A percentile compares a stretch with the other conserved stretches of the same genome.
Conservation (phyloP, 352 stramenopile species). For the Phytopythium chamaehyphon region DNA sequence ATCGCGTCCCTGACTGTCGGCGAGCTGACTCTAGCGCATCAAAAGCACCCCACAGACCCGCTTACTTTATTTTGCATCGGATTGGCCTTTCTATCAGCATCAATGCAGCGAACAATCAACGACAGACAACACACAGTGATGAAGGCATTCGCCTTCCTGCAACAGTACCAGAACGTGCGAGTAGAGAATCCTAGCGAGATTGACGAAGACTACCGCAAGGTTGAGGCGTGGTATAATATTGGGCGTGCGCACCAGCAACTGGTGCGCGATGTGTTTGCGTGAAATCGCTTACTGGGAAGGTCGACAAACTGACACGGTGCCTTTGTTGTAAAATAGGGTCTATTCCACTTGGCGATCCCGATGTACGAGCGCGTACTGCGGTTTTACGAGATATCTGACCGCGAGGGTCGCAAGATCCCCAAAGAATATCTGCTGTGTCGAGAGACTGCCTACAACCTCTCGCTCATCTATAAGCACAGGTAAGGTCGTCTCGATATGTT, state of each 20-base stretch:
- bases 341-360: conserved; percentile 83
- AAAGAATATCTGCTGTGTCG: conserved; percentile 69
- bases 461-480: conserved; percentile 87
- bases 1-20: conserved; percentile 81
- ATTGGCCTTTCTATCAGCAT: conserved; percentile 76
- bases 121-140: conserved; percentile 80
- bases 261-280: conserved; percentile 25
- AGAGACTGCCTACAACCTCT: conserved; percentile 87
- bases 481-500: conserved; percentile 12
- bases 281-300: not conserved
- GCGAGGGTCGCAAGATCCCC: conserved; percentile 40
- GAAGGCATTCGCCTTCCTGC: conserved; percentile 83
- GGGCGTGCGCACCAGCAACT: conserved; percentile 82
- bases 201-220: conserved; percentile 50
- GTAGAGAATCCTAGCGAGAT: conserved; percentile 46
- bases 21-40: conserved; percentile 80
- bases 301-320: not conserved
- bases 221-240: conserved; percentile 87
- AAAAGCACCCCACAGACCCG: conserved; percentile 67
- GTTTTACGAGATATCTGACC: conserved; percentile 63
- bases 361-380: conserved; percentile 87
- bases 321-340: conserved; percentile 35
- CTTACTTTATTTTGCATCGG: conserved; percentile 85
- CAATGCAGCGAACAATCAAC: conserved; percentile 85
- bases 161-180: conserved; percentile 72